phyloP scores from a whole-genome alignment of 2,329 filamentous ascomycete species.

The Aspergillus pseudoglaucus region DNA sequence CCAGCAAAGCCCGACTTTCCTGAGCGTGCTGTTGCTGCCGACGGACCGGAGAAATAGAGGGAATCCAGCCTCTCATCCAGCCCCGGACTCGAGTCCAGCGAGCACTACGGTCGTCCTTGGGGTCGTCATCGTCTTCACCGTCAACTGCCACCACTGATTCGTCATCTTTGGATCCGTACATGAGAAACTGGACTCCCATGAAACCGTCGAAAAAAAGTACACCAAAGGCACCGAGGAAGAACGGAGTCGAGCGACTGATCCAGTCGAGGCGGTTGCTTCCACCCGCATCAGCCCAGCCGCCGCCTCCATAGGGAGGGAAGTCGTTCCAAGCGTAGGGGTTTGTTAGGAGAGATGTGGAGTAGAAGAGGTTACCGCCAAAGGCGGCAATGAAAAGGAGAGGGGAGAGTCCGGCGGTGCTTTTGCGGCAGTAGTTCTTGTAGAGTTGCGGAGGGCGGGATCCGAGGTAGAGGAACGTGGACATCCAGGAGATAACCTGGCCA shows the following conservation, averaged over 20 bases:
- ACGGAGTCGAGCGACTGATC: slow-evolving; percentile 54
- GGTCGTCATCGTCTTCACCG: slow-evolving; percentile 25
- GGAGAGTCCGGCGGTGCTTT: slow-evolving; percentile 58
- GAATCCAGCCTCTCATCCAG: slow-evolving; percentile 63
- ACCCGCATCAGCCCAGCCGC: slow-evolving; percentile 53
- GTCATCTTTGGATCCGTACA: slow-evolving; percentile 47
- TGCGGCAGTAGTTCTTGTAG: slow-evolving; percentile 58
- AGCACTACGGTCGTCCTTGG: slow-evolving; percentile 30
- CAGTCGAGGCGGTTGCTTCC: slow-evolving; percentile 52
- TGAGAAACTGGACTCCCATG: slow-evolving; percentile 57
- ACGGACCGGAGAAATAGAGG: slow-evolving; percentile 36
- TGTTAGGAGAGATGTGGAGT: slow-evolving; percentile 55
- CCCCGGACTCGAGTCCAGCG: slow-evolving; percentile 54
- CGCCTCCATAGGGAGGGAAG: slow-evolving; percentile 50
- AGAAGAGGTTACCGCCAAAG: slow-evolving; percentile 63
- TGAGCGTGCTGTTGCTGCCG: slow-evolving; percentile 12
- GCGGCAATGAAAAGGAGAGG: slow-evolving; percentile 60
- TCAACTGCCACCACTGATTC: slow-evolving; percentile 41
- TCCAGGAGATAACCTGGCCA: slow-evolving; percentile 51
- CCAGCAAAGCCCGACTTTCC: slow-evolving; percentile 27
- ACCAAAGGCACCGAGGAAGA: slow-evolving; percentile 61
- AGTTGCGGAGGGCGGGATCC: slow-evolving; percentile 58
- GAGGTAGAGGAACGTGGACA: slow-evolving; percentile 52
- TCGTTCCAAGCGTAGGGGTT: slow-evolving; percentile 59
- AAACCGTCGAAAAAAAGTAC: slow-evolving; percentile 57